Conservation (phyloP, 2,329 filamentous ascomycete genomes). For the Trematosphaeria pertusa region DNA sequence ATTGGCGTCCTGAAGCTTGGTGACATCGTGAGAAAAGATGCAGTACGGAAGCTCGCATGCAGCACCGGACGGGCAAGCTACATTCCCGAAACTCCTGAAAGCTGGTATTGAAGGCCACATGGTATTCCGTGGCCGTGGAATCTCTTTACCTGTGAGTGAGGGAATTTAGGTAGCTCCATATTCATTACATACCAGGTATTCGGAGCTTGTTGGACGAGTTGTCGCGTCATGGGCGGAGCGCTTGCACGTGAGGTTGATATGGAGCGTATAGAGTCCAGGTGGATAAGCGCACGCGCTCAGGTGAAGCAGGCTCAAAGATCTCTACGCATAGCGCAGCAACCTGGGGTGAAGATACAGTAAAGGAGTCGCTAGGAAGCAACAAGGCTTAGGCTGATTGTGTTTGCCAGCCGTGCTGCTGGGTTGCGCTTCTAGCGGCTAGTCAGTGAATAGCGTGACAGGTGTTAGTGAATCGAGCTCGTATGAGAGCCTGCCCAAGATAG, state of each 20-base stretch:
- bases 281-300: too few species aligned
- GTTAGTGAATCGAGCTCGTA: not conserved
- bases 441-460: too few species aligned
- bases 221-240: not conserved
- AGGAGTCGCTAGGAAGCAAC: too few species aligned
- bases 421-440: too few species aligned
- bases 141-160: slow-evolving; percentile 17
- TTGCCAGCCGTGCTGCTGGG: too few species aligned
- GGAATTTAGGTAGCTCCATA: not conserved
- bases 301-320: too few species aligned
- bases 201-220: not conserved
- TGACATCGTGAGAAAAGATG: slow-evolving; percentile 63
- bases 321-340: too few species aligned
- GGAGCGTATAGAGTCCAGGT: too few species aligned
- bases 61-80: slow-evolving; percentile 58
- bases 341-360: too few species aligned
- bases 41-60: slow-evolving; percentile 62
- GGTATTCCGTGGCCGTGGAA: slow-evolving; percentile 5
- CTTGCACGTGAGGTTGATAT: not conserved
- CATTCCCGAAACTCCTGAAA: slow-evolving; percentile 32
- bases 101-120: slow-evolving; percentile 42
- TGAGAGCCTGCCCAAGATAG: not conserved
- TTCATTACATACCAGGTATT: not conserved
- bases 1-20: slow-evolving; percentile 9
- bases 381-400: too few species aligned